phyloP scores from a whole-genome alignment of 1,139 yeast genomes.

The Blastobotrys apis region DNA sequence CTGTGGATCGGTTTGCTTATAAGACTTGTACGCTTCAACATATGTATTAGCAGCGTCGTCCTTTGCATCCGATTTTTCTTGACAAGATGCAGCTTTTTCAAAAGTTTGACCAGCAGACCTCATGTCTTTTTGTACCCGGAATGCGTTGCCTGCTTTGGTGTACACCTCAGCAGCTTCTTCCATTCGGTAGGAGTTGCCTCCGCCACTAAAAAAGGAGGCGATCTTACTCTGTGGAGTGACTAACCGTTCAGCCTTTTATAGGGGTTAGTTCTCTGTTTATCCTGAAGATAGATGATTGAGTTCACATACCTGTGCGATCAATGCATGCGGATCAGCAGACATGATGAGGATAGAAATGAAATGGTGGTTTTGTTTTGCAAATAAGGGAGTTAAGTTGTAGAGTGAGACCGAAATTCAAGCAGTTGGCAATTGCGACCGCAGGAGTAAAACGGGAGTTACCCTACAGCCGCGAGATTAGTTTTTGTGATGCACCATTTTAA shows the following conservation, averaged over 20 bases:
- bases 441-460: too few species aligned
- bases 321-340: conserved; percentile 6
- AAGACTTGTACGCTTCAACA: conserved; percentile 89
- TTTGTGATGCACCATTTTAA: too few species aligned
- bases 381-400: too few species aligned
- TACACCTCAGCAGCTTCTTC: conserved; percentile 94
- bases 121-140: conserved; percentile 65
- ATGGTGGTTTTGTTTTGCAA: background rate
- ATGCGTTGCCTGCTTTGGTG: conserved; percentile 86
- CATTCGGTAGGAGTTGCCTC: conserved; percentile 58
- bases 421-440: too few species aligned
- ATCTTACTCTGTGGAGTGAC: conserved; percentile 21
- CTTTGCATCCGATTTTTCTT: conserved; percentile 66
- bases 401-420: too few species aligned
- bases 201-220: conserved; percentile 60
- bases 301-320: conserved; percentile 5
- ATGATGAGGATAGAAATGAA: background rate
- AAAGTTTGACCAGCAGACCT: conserved; percentile 73
- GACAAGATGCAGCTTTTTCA: conserved; percentile 79
- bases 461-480: too few species aligned
- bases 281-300: background rate
- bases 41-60: conserved; percentile 91
- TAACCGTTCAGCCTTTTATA: conserved; percentile 73
- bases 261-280: conserved; percentile 6
- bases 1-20: conserved; percentile 62